Evolutionary conservation across 2,329 filamentous ascomycete genomes (phyloP).

Genomic region (Aspergillus sp.): DNA sequence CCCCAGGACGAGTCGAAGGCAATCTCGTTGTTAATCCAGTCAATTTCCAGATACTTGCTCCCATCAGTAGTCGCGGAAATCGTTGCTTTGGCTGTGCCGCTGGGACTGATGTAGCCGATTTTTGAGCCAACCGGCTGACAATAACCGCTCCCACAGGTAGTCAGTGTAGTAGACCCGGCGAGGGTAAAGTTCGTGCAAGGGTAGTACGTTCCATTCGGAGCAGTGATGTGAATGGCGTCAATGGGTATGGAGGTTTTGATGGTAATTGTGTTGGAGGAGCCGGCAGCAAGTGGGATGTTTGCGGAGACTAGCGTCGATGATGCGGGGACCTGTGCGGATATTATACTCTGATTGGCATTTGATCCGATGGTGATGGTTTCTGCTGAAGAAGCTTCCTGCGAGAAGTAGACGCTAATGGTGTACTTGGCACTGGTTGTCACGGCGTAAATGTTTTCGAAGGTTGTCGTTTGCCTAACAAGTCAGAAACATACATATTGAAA

Average conservation of each 20-base stretch:
- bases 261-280: conserved; percentile 28
- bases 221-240: conserved; percentile 24
- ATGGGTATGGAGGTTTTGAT: conserved; percentile 21
- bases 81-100: conserved; percentile 34
- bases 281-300: conserved; percentile 24
- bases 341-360: background rate
- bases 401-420: conserved; percentile 24
- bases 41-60: conserved; percentile 48
- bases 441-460: conserved; percentile 30
- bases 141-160: conserved; percentile 39
- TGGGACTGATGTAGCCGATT: conserved; percentile 40
- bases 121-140: conserved; percentile 50
- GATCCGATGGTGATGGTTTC: conserved; percentile 13
- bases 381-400: background rate
- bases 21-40: conserved; percentile 58
- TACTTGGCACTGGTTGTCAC: conserved; percentile 31
- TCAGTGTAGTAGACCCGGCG: conserved; percentile 37
- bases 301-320: conserved; percentile 13
- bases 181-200: conserved; percentile 40
- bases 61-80: conserved; percentile 39
- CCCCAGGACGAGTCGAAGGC: conserved; percentile 47
- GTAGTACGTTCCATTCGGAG: conserved; percentile 43
- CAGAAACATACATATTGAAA: background rate
- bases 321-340: conserved; percentile 6
- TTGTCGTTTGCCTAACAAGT: conserved; percentile 9